Evolutionary conservation across 306 rosid genomes (phyloP).

Genomic region (Glycine soja): DNA sequence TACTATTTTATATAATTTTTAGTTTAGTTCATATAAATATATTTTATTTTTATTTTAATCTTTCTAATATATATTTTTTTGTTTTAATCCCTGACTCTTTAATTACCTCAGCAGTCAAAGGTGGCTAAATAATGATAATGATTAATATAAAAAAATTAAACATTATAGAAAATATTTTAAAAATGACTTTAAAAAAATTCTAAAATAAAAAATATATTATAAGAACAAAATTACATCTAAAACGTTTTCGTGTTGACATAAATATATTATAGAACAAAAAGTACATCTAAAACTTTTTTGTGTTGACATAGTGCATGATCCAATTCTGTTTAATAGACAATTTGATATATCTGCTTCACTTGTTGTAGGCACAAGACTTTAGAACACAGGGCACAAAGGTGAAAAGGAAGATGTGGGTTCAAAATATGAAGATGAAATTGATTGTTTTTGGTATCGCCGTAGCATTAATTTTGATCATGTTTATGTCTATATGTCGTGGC

Average conservation of each 20-base stretch:
- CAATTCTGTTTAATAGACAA: not conserved
- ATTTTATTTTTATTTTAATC: too few species aligned
- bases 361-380: constrained; percentile 86
- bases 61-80: too few species aligned
- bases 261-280: not conserved
- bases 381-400: constrained; percentile 73
- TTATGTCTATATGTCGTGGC: constrained; percentile 77
- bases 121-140: not conserved
- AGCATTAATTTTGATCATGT: constrained; percentile 64
- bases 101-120: not conserved
- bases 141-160: too few species aligned
- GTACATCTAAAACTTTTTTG: not conserved
- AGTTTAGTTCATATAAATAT: too few species aligned
- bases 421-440: constrained; percentile 94
- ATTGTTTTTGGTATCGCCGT: constrained; percentile 67
- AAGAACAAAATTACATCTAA: too few species aligned
- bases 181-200: too few species aligned
- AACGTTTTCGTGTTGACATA: too few species aligned
- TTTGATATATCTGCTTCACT: not conserved
- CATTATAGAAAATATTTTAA: too few species aligned
- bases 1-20: too few species aligned
- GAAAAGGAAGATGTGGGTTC: constrained; percentile 92
- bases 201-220: too few species aligned
- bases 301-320: too few species aligned
- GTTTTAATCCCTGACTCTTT: too few species aligned